Percentiles rank a stretch among this genome's conserved stretches.
These are phyloP conservation scores for Mucor piriformis DNA, from an alignment of 371 early-diverging fungal genomes.

Conservation along the genomic window DNA sequence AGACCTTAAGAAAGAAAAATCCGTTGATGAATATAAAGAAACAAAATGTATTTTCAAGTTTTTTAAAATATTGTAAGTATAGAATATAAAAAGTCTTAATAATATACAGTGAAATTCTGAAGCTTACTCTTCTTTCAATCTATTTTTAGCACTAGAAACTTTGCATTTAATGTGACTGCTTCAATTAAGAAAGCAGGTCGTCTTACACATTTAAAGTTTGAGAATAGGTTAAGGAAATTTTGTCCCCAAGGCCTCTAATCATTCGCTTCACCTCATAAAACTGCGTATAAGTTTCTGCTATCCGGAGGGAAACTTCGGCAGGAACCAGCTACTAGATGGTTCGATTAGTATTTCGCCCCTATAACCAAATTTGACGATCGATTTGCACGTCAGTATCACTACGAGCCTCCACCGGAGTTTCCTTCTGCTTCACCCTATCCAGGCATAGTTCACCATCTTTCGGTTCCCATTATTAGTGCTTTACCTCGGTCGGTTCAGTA, in stretches of 20 bases:
- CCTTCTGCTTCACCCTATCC: not conserved
- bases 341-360: not conserved
- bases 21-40: not conserved
- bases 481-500: no score
- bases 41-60: not conserved
- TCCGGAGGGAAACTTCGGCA: no score
- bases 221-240: no score
- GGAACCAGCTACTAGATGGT: not conserved
- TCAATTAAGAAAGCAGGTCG: no score
- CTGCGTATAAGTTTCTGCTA: no score
- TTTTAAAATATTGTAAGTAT: constrained; percentile 1
- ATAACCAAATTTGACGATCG: not conserved
- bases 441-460: not conserved
- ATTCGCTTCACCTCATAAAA: no score
- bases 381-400: not conserved
- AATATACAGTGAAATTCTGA: not conserved
- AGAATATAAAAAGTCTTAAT: not conserved
- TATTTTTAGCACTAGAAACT: not conserved
- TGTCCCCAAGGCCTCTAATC: no score
- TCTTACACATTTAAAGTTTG: no score
- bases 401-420: not conserved
- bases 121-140: not conserved
- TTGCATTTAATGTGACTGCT: no score
- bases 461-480: not conserved
- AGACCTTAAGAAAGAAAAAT: not conserved